phyloP scores from a whole-genome alignment of 2,329 filamentous ascomycete genomes.

The Trichoderma afroharzianum region DNA sequence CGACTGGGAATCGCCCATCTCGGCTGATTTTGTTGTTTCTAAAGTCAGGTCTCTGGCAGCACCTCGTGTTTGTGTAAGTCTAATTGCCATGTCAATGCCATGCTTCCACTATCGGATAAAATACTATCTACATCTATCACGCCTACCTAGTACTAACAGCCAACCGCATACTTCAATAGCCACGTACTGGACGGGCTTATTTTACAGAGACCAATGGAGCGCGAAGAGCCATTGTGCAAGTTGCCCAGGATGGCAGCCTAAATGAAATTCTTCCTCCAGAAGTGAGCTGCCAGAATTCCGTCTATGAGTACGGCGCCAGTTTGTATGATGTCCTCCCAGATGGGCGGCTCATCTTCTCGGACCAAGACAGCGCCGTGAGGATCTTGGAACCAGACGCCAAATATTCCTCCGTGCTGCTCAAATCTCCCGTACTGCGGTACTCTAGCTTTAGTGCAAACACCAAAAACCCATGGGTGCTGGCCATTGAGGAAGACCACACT shows the following conservation, averaged over 20 bases:
- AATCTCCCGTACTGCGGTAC: slow-evolving; percentile 37
- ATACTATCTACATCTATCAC: background rate
- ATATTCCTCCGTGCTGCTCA: slow-evolving; percentile 32
- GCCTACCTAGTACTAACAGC: background rate
- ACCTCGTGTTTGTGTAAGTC: slow-evolving; percentile 36
- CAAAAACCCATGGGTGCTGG: slow-evolving; percentile 41
- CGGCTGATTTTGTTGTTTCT: slow-evolving; percentile 34
- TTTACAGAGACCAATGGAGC: slow-evolving; percentile 40
- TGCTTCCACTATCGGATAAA: background rate
- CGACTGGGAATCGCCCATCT: slow-evolving; percentile 39
- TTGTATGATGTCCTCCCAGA: slow-evolving; percentile 39
- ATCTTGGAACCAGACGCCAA: slow-evolving; percentile 38
- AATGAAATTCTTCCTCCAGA: slow-evolving; percentile 42
- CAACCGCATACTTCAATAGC: slow-evolving; percentile 18
- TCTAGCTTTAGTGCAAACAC: slow-evolving; percentile 45
- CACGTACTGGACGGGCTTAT: slow-evolving; percentile 33
- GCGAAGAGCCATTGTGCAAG: slow-evolving; percentile 43
- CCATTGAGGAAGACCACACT: slow-evolving; percentile 50
- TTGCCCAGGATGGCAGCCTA: slow-evolving; percentile 27
- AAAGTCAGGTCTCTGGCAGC: slow-evolving; percentile 32
- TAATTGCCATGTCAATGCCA: background rate
- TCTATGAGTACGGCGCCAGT: slow-evolving; percentile 53
- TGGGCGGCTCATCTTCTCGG: slow-evolving; percentile 45
- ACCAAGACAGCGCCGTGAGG: slow-evolving; percentile 41
- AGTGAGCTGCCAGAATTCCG: slow-evolving; percentile 42